Conservation (phyloP, 345 rosid genomes). For the Syzygium jambos region DNA sequence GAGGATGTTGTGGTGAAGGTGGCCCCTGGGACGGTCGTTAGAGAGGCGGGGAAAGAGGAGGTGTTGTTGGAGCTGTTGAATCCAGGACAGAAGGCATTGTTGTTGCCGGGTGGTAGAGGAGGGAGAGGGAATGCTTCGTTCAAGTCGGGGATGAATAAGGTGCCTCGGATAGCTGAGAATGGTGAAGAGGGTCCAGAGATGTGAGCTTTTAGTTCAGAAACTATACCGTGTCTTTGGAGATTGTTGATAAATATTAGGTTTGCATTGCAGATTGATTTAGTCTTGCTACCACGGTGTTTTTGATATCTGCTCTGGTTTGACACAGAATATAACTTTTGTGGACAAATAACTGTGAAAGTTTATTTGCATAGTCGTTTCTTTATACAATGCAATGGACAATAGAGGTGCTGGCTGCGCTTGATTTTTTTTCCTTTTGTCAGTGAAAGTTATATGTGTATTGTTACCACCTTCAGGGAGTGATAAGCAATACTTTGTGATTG, state of each 20-base stretch:
- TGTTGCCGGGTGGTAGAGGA: slow-evolving; percentile 91
- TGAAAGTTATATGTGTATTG: neutral
- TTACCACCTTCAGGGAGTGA: neutral
- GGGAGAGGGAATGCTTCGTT: slow-evolving; percentile 95
- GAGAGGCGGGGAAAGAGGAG: slow-evolving; percentile 65
- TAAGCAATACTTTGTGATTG: neutral
- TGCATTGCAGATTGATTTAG: neutral
- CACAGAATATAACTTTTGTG: neutral
- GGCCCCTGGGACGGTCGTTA: slow-evolving; percentile 73
- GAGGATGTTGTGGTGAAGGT: slow-evolving; percentile 79
- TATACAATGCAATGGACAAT: neutral
- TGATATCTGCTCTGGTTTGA: neutral
- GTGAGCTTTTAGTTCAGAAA: slow-evolving; percentile 34
- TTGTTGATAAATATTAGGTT: neutral
- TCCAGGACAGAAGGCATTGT: slow-evolving; percentile 73
- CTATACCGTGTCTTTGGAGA: neutral
- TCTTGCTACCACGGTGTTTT: neutral
- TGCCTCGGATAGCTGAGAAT: slow-evolving; percentile 86
- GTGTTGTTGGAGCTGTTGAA: slow-evolving; percentile 74
- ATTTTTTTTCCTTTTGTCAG: neutral
- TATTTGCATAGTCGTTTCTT: neutral
- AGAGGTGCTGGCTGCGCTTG: neutral
- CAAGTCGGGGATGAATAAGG: slow-evolving; percentile 73
- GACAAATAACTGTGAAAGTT: neutral
- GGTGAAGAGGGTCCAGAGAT: slow-evolving; percentile 96